Percentiles rank a stretch among this genome's conserved stretches.
Conservation (phyloP, 2,329 filamentous ascomycete genomes). For the Penicillium sp. region DNA sequence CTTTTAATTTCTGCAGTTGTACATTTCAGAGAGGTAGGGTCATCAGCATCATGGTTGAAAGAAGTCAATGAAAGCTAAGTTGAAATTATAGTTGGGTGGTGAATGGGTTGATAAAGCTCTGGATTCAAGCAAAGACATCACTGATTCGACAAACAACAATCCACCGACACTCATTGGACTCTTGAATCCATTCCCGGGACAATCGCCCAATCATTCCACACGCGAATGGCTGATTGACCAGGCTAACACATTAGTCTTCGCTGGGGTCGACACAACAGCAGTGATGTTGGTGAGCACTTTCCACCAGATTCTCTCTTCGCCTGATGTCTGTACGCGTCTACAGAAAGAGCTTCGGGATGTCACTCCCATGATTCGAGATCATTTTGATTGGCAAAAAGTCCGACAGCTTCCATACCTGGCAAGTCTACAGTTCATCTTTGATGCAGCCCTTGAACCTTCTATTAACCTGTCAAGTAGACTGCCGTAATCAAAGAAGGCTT, state of each 20-base stretch:
- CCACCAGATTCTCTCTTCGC: conserved; percentile 2
- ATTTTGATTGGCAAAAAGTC: conserved; percentile 1
- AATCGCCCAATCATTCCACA: not conserved
- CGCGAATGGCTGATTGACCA: conserved; percentile 2
- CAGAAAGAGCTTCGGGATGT: not conserved
- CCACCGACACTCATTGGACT: not conserved
- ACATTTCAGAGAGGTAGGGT: conserved; percentile 1
- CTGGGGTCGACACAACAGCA: conserved; percentile 3
- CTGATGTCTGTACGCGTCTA: not conserved
- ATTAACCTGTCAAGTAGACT: not conserved
- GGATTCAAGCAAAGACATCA: too few relatives aligned
- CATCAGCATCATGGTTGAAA: too few relatives aligned
- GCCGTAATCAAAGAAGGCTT: conserved; percentile 5
- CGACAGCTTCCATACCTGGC: conserved; percentile 4
- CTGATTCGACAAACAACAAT: too few relatives aligned
- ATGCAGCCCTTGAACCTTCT: not conserved
- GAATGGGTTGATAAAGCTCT: too few relatives aligned
- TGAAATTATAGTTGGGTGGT: too few relatives aligned
- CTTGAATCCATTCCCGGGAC: not conserved
- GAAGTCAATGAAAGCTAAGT: too few relatives aligned
- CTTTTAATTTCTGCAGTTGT: not conserved
- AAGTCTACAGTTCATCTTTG: not conserved
- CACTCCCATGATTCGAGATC: not conserved
- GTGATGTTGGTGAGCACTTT: conserved; percentile 2
- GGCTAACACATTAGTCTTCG: conserved; percentile 2